These are phyloP conservation scores for Apophysomyces variabilis DNA, from an alignment of 371 early-diverging fungal species.

Conservation along the genomic window DNA sequence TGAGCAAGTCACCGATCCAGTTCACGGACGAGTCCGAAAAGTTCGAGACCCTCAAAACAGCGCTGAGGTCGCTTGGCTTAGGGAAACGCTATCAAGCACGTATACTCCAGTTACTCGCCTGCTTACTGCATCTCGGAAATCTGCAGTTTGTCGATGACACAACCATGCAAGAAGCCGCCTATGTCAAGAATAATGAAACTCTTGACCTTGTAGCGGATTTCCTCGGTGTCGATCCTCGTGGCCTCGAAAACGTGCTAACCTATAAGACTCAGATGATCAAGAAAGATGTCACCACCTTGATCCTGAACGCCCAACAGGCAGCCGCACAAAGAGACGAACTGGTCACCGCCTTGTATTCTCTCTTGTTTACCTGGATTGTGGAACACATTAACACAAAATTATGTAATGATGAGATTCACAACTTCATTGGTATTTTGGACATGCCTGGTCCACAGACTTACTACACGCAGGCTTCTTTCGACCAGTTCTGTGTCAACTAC, in stretches of 20 bases:
- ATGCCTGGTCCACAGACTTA: constrained; percentile 59
- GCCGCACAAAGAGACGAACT: constrained; percentile 78
- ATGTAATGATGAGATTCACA: constrained; percentile 61
- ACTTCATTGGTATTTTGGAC: constrained; percentile 80
- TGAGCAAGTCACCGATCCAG: constrained; percentile 33
- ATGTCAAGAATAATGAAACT: constrained; percentile 69
- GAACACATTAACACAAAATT: constrained; percentile 89
- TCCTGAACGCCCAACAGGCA: constrained; percentile 77
- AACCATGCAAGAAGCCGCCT: constrained; percentile 66
- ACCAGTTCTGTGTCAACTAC: constrained; percentile 81
- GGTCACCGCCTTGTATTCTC: constrained; percentile 78
- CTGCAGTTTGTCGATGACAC: constrained; percentile 72
- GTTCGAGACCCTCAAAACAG: constrained; percentile 68
- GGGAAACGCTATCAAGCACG: constrained; percentile 78
- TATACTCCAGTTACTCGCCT: constrained; percentile 82
- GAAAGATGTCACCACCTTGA: constrained; percentile 84
- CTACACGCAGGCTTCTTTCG: constrained; percentile 55
- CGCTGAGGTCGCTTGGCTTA: constrained; percentile 81
- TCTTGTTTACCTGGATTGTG: constrained; percentile 88
- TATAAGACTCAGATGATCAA: constrained; percentile 81
- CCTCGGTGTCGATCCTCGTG: constrained; percentile 81
- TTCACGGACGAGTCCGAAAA: constrained; percentile 54
- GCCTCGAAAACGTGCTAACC: constrained; percentile 82
- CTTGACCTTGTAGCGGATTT: constrained; percentile 83
- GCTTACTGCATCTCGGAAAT: constrained; percentile 88